These are phyloP conservation scores for Ilex asprella DNA, from an alignment of 257 asterid species.

Conservation along the genomic window DNA sequence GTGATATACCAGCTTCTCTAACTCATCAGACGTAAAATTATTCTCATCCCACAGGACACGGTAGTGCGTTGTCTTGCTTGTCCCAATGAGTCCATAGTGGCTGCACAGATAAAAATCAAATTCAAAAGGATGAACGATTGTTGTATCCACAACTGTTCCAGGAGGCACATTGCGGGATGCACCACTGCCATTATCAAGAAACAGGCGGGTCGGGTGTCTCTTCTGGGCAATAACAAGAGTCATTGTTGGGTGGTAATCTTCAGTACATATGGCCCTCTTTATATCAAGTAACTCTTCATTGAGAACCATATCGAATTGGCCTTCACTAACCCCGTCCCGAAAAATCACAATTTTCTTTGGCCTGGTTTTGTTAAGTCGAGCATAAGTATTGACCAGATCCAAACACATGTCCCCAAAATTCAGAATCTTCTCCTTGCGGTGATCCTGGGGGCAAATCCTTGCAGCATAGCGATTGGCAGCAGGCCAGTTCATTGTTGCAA, in stretches of 20 bases:
- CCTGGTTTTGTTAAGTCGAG: slow-evolving; percentile 18
- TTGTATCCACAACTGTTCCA: no score
- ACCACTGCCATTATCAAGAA: no score
- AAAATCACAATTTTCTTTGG: slow-evolving; percentile 51
- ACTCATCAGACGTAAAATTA: no score
- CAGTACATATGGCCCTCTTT: slow-evolving; percentile 18
- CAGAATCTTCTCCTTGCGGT: slow-evolving; percentile 42
- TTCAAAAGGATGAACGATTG: no score
- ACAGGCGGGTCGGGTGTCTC: slow-evolving; percentile 66
- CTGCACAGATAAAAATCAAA: no score
- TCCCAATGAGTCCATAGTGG: no score
- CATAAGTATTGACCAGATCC: slow-evolving; percentile 35
- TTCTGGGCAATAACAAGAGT: slow-evolving; percentile 72
- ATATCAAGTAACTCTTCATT: slow-evolving; percentile 40
- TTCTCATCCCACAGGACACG: no score
- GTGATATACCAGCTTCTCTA: no score
- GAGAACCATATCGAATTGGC: slow-evolving; percentile 67
- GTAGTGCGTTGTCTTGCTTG: no score
- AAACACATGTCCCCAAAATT: slow-evolving; percentile 48
- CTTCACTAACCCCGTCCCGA: slow-evolving; percentile 77
- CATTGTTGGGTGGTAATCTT: slow-evolving; percentile 34
- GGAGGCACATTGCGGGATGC: no score
- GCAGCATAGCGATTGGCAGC: slow-evolving; percentile 66
- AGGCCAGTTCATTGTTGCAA: slow-evolving; percentile 50
- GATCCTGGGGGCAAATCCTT: slow-evolving; percentile 54